Percentiles rank a stretch among this genome's conserved stretches.
Conservation (phyloP, 1,139 yeast species). For the Torulaspora globosa region DNA sequence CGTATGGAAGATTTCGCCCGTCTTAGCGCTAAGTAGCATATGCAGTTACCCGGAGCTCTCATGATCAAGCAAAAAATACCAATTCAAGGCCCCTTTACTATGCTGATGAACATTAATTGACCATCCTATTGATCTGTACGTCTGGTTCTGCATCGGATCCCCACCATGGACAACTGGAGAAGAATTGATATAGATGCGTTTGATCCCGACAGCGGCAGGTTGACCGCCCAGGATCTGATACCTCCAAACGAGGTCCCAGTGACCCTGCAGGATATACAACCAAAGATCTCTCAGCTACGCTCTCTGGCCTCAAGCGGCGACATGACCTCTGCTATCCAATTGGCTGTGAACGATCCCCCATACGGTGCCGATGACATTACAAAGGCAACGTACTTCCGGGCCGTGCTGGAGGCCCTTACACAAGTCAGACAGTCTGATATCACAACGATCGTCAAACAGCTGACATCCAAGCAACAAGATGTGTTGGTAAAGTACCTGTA, state of each 20-base stretch:
- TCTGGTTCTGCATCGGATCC: not conserved
- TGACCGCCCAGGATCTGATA: constrained; percentile 59
- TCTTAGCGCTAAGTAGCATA: not conserved
- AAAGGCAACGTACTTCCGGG: constrained; percentile 42
- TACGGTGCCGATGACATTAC: constrained; percentile 61
- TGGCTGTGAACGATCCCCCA: constrained; percentile 71
- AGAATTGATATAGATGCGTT: constrained; percentile 88
- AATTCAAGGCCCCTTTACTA: not conserved
- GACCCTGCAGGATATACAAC: constrained; percentile 51
- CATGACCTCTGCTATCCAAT: constrained; percentile 58
- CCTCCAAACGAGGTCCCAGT: constrained; percentile 47
- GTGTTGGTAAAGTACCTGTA: constrained; percentile 79
- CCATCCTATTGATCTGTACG: not conserved
- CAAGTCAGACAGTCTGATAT: constrained; percentile 75
- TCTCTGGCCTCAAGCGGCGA: constrained; percentile 68
- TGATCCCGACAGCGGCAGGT: constrained; percentile 69
- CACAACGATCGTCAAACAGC: constrained; percentile 51
- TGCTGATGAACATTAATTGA: not conserved
- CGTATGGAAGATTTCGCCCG: not conserved
- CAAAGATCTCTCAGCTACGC: constrained; percentile 56
- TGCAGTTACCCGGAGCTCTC: constrained; percentile 1
- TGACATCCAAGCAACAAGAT: constrained; percentile 66
- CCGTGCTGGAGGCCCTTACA: constrained; percentile 71
- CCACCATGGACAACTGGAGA: constrained; percentile 48
- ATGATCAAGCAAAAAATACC: not conserved